Base-by-base conservation (phyloP, 495 filamentous ascomycete species). In the Lophiotrema nucula region DNA sequence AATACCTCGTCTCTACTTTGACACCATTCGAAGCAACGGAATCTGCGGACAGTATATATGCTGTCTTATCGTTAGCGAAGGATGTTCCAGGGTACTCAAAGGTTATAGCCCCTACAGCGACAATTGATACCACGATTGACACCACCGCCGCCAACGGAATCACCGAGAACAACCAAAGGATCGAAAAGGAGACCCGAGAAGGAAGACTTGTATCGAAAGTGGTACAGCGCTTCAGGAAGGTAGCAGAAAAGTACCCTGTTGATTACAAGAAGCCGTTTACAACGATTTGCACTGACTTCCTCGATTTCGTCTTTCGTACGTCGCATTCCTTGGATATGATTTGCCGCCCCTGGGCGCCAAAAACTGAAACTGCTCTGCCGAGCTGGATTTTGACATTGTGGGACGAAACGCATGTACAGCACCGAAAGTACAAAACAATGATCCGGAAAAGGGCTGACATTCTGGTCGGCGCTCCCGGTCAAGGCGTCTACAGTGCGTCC, bases 261-360 rank as follows among this genome's bases (percentile, higher is more conserved):
- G 27, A 49, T 26, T 49, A 49, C 26, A 18, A 21, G 13, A 33
- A 28, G 26, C 23, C 24, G 19, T 31, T 31, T 19, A 21, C 25
- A 11, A 27, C 13, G 2, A 21, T 49, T 27, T 28, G 13, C 47
- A 33, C 22, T 3, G 23, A 49, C 11, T 49, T 49, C 18, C 12
- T 49, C 3, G 22, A 28, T 10, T 49, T 49, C 18, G 22, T 26
- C 35, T 26, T 47, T 18, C 11, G 23, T 11, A 49, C 11, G 4
- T 49, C 47, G 25, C 47, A 26, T 4, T 12, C 24, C 4, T 27
- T 49, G 22, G 27, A 49, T 21, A 49, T 49, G 11, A 49, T 49
- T 22, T 49, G 47, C 47, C 24, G 47, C 3, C 47, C 47, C 4
- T 49, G 47, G 47, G 47, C 47, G 5, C 24, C 47, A 4, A 21